A percentile compares a stretch with the other conserved stretches of the same genome.
Evolutionary conservation across 1,284 basidiomycete genomes (phyloP).

Genomic region (Afroboletus lepidellus): DNA sequence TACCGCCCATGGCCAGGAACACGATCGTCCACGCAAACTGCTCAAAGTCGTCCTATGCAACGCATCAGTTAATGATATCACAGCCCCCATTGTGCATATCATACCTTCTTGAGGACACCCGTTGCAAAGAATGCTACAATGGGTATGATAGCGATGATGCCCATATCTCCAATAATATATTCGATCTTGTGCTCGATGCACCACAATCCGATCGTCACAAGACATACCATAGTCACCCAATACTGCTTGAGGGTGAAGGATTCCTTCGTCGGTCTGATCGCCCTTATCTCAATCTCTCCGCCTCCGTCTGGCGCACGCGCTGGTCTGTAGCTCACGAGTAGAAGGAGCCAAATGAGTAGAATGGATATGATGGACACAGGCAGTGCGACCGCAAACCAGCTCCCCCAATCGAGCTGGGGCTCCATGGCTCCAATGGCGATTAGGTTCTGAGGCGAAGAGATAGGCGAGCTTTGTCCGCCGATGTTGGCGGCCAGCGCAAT

Average conservation of each 20-base stretch:
- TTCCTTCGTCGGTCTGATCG: conserved; percentile 80
- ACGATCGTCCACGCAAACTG: conserved; percentile 94
- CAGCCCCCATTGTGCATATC: conserved; percentile 1
- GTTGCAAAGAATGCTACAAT: conserved; percentile 95
- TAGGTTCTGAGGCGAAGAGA: conserved; percentile 95
- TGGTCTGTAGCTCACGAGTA: conserved; percentile 82
- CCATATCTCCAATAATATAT: conserved; percentile 89
- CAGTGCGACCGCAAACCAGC: conserved; percentile 93
- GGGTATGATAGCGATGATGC: conserved; percentile 93
- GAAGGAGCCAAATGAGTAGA: conserved; percentile 87
- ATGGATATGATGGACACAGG: conserved; percentile 88
- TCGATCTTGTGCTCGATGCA: conserved; percentile 87
- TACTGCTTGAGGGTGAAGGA: conserved; percentile 83
- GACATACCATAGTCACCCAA: conserved; percentile 84
- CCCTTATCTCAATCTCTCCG: conserved; percentile 76
- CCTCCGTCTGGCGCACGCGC: conserved; percentile 71
- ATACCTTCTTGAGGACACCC: conserved; percentile 89
- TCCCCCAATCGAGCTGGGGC: conserved; percentile 82
- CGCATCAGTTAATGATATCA: neutral
- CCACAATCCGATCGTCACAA: conserved; percentile 91
- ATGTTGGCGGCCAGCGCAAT: conserved; percentile 98
- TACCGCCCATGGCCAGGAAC: conserved; percentile 97
- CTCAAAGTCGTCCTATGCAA: conserved; percentile 85
- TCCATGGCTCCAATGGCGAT: conserved; percentile 92
- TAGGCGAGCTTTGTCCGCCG: conserved; percentile 94